Evolutionary conservation across 2,329 filamentous ascomycete species (phyloP).

Genomic region (Trichoderma afroharzianum): DNA sequence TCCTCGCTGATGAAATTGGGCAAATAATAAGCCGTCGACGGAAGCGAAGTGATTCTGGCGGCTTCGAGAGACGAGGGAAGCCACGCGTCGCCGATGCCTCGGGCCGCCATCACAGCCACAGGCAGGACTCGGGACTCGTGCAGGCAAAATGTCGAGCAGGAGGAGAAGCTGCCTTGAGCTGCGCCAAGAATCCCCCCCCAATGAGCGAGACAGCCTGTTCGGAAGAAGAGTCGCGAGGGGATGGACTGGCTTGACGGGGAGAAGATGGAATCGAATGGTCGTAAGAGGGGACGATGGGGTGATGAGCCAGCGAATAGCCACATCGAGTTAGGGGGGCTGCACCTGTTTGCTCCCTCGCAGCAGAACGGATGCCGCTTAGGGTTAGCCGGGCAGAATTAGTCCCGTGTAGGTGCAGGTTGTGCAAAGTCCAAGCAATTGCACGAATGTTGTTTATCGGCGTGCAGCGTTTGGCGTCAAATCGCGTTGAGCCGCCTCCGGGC

Average conservation of each 20-base stretch:
- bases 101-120: constrained; percentile 8
- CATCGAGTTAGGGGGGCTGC: constrained; percentile 11
- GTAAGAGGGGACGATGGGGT: constrained; percentile 1
- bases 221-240: background rate
- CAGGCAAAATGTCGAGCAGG: background rate
- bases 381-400: constrained; percentile 7
- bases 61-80: constrained; percentile 50
- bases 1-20: constrained; percentile 74
- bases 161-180: background rate
- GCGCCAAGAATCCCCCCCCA: background rate
- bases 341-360: background rate
- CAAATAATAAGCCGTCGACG: constrained; percentile 74
- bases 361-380: constrained; percentile 6
- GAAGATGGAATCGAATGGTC: background rate
- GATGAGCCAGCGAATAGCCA: constrained; percentile 12
- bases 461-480: constrained; percentile 2
- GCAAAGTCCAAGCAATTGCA: background rate
- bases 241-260: background rate
- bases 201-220: background rate
- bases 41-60: constrained; percentile 52
- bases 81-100: constrained; percentile 19
- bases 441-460: constrained; percentile 4
- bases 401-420: background rate
- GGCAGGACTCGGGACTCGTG: background rate
- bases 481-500: constrained; percentile 5